Percentiles rank a stretch among this genome's conserved stretches.
phyloP scores from a whole-genome alignment of 176 grass and related monocot species.

The Alopecurus myosuroides region DNA sequence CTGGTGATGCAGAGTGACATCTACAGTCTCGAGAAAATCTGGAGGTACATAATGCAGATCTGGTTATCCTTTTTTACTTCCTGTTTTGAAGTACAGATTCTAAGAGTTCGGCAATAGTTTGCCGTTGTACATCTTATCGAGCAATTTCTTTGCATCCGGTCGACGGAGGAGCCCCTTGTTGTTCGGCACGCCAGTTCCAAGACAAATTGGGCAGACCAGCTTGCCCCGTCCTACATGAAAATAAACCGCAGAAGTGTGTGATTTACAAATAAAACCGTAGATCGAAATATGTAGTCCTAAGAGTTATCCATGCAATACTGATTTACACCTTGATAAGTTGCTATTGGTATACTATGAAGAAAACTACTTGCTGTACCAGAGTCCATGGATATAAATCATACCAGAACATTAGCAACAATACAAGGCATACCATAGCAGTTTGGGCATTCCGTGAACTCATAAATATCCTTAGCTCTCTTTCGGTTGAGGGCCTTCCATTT shows the following conservation, averaged over 20 bases:
- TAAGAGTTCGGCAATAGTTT: constrained; percentile 71
- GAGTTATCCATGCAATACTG: not conserved
- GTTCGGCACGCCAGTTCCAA: constrained; percentile 88
- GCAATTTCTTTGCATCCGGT: constrained; percentile 65
- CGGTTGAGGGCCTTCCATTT: constrained; percentile 99
- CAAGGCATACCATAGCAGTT: constrained; percentile 83
- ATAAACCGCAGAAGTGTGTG: not conserved
- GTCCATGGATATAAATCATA: too few species aligned
- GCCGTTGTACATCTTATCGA: constrained; percentile 97
- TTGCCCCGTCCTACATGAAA: constrained; percentile 71
- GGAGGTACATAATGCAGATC: not conserved
- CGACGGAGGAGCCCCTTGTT: constrained; percentile 89
- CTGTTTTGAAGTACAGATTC: not conserved
- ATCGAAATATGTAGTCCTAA: not conserved
- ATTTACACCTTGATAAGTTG: too few species aligned
- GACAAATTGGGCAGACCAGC: constrained; percentile 81
- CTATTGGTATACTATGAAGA: not conserved
- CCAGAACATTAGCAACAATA: not conserved
- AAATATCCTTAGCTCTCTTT: constrained; percentile 97
- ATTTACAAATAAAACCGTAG: not conserved
- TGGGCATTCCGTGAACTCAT: constrained; percentile 92
- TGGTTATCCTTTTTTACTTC: not conserved
- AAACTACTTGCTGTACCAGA: not conserved
- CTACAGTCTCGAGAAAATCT: not conserved
- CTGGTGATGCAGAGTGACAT: not conserved